Percentiles rank a stretch among this genome's conserved stretches.
These are phyloP conservation scores for Plasmodium blacklocki DNA, from an alignment of 169 alveolate genomes.

Conservation along the genomic window DNA sequence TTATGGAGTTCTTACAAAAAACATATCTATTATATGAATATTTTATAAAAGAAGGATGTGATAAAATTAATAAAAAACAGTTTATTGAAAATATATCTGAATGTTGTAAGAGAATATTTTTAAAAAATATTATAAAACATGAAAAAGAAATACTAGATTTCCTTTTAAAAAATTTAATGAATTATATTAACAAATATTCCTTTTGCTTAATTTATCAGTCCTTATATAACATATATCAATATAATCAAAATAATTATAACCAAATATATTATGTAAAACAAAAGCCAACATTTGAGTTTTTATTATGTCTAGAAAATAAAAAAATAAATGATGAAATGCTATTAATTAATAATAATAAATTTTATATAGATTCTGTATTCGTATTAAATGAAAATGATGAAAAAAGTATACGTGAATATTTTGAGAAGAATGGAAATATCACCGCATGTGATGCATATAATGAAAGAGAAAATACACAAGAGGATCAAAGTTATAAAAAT, in stretches of 20 bases:
- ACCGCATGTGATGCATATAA: neutral
- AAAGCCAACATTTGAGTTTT: slow-evolving; percentile 17
- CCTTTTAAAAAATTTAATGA: slow-evolving; percentile 67
- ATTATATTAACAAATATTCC: slow-evolving; percentile 65
- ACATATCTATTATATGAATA: slow-evolving; percentile 39
- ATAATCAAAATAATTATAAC: slow-evolving; percentile 35
- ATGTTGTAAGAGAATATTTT: slow-evolving; percentile 56
- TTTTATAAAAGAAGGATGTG: slow-evolving; percentile 20
- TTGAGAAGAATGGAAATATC: neutral
- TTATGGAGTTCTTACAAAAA: slow-evolving; percentile 48
- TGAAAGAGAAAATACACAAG: neutral
- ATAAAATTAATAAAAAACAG: slow-evolving; percentile 49
- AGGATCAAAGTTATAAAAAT: neutral
- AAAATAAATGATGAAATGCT: slow-evolving; percentile 4
- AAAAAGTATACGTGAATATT: slow-evolving; percentile 35
- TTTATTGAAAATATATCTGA: slow-evolving; percentile 56
- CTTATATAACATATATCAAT: slow-evolving; percentile 62
- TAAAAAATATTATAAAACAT: slow-evolving; percentile 73
- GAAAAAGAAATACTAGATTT: slow-evolving; percentile 64
- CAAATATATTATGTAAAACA: slow-evolving; percentile 11
- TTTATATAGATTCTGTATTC: slow-evolving; percentile 6
- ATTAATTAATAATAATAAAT: slow-evolving; percentile 52
- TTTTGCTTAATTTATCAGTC: slow-evolving; percentile 43
- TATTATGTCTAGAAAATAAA: slow-evolving; percentile 14
- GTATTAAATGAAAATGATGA: slow-evolving; percentile 63